Percentiles rank a stretch among this genome's conserved stretches.
Conservation (phyloP, 345 rosid species). For the Bruguiera gymnorhiza region DNA sequence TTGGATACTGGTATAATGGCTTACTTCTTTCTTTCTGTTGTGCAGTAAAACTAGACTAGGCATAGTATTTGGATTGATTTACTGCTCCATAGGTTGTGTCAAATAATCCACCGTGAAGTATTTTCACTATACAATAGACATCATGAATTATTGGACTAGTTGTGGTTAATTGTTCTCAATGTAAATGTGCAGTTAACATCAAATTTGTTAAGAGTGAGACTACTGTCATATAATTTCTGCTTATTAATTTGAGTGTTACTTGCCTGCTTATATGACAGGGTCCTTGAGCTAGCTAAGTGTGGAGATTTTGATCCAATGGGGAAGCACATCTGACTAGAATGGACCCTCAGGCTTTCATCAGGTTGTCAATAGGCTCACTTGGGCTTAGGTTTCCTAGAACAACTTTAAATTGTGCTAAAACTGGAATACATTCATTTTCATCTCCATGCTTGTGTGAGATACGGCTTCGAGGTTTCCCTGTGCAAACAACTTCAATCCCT, state of each 20-base stretch:
- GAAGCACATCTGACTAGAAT: conserved; percentile 53
- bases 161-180: not conserved
- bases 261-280: conserved; percentile 21
- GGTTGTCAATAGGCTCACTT: conserved; percentile 78
- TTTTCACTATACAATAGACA: not conserved
- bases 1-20: not conserved
- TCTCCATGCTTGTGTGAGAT: conserved; percentile 76
- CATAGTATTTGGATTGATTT: not conserved
- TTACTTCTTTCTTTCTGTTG: not conserved
- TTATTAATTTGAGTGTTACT: not conserved
- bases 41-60: not conserved
- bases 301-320: conserved; percentile 43
- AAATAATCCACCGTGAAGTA: not conserved
- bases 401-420: conserved; percentile 36
- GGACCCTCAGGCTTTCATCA: conserved; percentile 97
- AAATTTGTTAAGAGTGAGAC: not conserved
- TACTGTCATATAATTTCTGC: not conserved
- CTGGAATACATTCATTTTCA: conserved; percentile 45
- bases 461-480: conserved; percentile 86
- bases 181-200: not conserved
- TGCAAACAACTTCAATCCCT: conserved; percentile 67
- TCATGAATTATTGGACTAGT: no score
- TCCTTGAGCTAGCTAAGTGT: conserved; percentile 26
- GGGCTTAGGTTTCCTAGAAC: conserved; percentile 68
- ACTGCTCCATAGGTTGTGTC: not conserved